phyloP scores from a whole-genome alignment of 495 filamentous ascomycete species.

The Rhypophila decipiens region DNA sequence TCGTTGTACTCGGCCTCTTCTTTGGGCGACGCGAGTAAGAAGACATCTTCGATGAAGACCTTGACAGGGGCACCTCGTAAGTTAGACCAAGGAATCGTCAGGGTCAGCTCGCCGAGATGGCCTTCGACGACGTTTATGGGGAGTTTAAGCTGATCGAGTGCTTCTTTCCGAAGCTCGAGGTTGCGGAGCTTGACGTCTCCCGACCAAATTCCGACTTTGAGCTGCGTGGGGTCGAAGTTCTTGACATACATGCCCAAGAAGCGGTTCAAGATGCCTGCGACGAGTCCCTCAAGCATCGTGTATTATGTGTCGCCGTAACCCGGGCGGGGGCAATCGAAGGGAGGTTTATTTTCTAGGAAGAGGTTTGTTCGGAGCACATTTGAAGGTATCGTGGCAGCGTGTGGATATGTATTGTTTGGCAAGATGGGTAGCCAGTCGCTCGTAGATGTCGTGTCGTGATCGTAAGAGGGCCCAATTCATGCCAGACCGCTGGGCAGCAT shows the following conservation, averaged over 20 bases:
- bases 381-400: too few species aligned
- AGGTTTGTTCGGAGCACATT: too few species aligned
- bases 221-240: conserved; percentile 94
- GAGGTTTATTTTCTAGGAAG: conserved; percentile 20
- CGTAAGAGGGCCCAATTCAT: conserved; percentile 4
- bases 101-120: conserved; percentile 80
- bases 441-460: not conserved
- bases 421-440: not conserved
- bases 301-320: conserved; percentile 44
- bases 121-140: conserved; percentile 95
- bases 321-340: conserved; percentile 35
- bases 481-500: conserved; percentile 1
- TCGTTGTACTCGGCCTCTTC: conserved; percentile 90
- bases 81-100: conserved; percentile 96
- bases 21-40: conserved; percentile 84
- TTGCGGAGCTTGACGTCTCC: conserved; percentile 91
- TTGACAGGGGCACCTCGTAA: conserved; percentile 87
- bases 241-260: conserved; percentile 99
- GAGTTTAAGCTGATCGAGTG: conserved; percentile 90
- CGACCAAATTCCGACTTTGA: conserved; percentile 97
- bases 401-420: not conserved
- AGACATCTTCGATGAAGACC: conserved; percentile 94
- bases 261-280: conserved; percentile 91
- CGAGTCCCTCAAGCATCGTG: conserved; percentile 59
- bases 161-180: conserved; percentile 86